phyloP scores from a whole-genome alignment of 202 grass and related monocot genomes.

The Schoenoplectus tabernaemontani region DNA sequence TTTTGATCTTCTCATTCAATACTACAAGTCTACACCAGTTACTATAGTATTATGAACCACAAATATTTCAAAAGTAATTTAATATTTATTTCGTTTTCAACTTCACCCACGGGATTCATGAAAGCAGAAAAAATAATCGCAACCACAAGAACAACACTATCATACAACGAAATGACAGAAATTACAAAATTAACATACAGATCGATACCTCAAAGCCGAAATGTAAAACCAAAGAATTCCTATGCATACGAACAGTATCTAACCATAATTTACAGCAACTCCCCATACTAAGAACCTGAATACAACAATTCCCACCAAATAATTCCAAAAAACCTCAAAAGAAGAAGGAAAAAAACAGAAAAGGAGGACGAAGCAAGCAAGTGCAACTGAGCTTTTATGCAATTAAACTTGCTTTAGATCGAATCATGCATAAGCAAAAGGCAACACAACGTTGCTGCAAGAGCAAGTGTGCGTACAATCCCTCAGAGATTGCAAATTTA shows the following conservation, averaged over 20 bases:
- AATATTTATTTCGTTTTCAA: not conserved
- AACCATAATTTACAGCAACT: constrained; percentile 20
- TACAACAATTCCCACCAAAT: not conserved
- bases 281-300: not conserved
- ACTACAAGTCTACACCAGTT: no score
- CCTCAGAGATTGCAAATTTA: not conserved
- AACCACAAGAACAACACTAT: not conserved
- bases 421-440: constrained; percentile 15
- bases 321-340: not conserved
- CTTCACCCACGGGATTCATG: not conserved
- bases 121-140: not conserved
- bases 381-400: constrained; percentile 11
- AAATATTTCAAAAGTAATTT: not conserved
- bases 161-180: constrained; percentile 1
- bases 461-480: constrained; percentile 2
- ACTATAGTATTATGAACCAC: not conserved
- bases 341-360: not conserved
- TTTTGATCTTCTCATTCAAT: no score
- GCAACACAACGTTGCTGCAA: constrained; percentile 10
- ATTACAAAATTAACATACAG: not conserved
- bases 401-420: not conserved
- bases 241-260: not conserved
- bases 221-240: not conserved
- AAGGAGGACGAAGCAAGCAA: not conserved
- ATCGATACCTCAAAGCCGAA: not conserved